phyloP scores from a whole-genome alignment of 2,329 filamentous ascomycete species.

The Claviceps maximensis region DNA sequence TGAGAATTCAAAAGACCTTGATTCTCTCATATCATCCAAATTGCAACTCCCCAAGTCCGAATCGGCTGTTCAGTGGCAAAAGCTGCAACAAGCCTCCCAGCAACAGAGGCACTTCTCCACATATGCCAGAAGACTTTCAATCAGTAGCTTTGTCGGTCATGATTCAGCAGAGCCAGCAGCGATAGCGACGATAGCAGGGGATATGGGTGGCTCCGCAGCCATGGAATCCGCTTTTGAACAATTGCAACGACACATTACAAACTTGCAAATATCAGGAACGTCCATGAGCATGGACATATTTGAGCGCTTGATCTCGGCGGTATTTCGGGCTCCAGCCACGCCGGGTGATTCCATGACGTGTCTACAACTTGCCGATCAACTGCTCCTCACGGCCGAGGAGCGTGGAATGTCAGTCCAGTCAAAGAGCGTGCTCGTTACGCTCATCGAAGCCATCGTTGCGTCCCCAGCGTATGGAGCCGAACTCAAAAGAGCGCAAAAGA shows the following conservation, averaged over 20 bases:
- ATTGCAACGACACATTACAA: constrained; percentile 19
- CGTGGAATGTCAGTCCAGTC: constrained; percentile 29
- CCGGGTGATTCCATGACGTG: constrained; percentile 15
- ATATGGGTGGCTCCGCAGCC: neutral
- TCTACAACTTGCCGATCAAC: constrained; percentile 26
- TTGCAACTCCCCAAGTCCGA: constrained; percentile 19
- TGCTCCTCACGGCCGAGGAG: constrained; percentile 32
- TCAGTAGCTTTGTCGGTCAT: neutral
- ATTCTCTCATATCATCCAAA: constrained; percentile 17
- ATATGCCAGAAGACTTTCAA: constrained; percentile 12
- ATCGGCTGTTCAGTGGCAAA: constrained; percentile 22
- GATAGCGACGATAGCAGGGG: neutral
- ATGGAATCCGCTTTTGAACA: constrained; percentile 8
- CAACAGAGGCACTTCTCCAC: constrained; percentile 24
- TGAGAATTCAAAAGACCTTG: constrained; percentile 15
- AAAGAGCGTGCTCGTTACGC: constrained; percentile 33
- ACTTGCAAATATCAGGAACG: constrained; percentile 26
- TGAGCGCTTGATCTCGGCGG: constrained; percentile 23
- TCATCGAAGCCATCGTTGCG: constrained; percentile 28
- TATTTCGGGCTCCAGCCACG: constrained; percentile 18
- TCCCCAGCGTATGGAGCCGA: constrained; percentile 18
- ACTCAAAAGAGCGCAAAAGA: constrained; percentile 27
- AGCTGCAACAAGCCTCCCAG: constrained; percentile 20
- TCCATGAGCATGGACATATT: constrained; percentile 22
- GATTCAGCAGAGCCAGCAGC: neutral